Evolutionary conservation across 2,329 filamentous ascomycete species (phyloP), one percentile per base, ranked within the genome.

Genomic region (Fusarium compactum): DNA sequence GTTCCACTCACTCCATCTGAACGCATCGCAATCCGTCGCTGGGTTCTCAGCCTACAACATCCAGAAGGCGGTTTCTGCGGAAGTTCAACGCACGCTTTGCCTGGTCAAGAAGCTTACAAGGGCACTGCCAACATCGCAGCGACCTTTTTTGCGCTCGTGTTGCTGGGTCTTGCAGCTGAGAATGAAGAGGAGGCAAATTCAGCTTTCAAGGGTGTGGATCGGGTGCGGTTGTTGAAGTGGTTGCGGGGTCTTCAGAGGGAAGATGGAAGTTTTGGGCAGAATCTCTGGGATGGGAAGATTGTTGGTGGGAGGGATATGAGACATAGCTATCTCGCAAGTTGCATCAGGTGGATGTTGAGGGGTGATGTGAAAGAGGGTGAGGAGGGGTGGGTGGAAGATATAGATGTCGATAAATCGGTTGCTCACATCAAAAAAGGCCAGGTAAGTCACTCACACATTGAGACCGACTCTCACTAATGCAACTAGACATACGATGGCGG

Each of bases 211-310:
- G 86, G 89, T 3, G 90, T 99, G 10, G 86, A 91, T 66, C 86
- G 93, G 60, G 82, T 76, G 43, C 87, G 88, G 64, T 91, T 92
- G 65, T 79, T 98, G 71, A 76, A 80, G 43, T 98, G 95, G 94
- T 81, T 99, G 69, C 85, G 83, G 58, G 86, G 80, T 54, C 81
- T 98, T 79, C 96, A 99, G 83, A 87, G 94, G 27, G 80, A 83
- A 0, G 93, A 98, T 78, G 96, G 96, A 3, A 97, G 94, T 74
- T 98, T 99, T 78, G 96, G 95, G 0, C 95, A 99, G 80, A 87
- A 93, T 2, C 77, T 95, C 5, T 87, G 88, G 72, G 78, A 82
- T 15, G 84, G 84, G 77, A 71, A 80, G 75, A 75, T 95, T n/a
- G 88, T 90, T 38, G 95, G 95, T 1, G 94, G 94, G 0, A 87